phyloP scores from a whole-genome alignment of 768 basidiomycete species.

The Dentipellis sp. region DNA sequence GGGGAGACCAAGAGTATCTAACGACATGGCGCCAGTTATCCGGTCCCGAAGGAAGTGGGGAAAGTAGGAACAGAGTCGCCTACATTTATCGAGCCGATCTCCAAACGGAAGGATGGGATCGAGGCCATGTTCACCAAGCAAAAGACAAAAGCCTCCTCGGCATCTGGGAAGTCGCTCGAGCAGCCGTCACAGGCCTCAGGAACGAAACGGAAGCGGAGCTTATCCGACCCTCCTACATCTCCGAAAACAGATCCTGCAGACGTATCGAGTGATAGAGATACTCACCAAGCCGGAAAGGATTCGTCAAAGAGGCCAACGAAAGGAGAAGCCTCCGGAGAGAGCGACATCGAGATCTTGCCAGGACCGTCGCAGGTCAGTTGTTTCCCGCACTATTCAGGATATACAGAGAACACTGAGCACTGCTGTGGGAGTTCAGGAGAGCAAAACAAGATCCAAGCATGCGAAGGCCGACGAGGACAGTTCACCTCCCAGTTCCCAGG shows the following conservation, averaged over 20 bases:
- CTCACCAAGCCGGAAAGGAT: too few relatives aligned
- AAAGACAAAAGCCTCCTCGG: constrained; percentile 8
- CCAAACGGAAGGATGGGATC: constrained; percentile 78
- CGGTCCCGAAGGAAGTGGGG: constrained; percentile 84
- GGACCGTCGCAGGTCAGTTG: neutral
- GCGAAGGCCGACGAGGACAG: neutral
- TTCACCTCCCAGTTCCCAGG: neutral
- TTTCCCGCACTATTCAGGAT: neutral
- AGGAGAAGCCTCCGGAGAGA: neutral
- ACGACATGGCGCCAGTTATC: constrained; percentile 45
- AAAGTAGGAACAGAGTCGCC: constrained; percentile 82
- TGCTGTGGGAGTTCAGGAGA: too few relatives aligned
- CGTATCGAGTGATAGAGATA: neutral
- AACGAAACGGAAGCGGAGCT: neutral
- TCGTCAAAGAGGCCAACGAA: neutral
- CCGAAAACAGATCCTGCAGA: neutral
- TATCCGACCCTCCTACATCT: neutral
- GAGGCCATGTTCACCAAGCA: constrained; percentile 75
- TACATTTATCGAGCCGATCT: constrained; percentile 73
- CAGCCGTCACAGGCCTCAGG: neutral
- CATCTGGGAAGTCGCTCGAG: too few relatives aligned
- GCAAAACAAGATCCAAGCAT: neutral
- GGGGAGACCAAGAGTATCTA: neutral
- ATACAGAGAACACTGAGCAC: too few relatives aligned
- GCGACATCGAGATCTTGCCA: constrained; percentile 8